Evolutionary conservation across 148 eudicot species (phyloP), one percentile per base, ranked within the genome.

Genomic region (Amaranthus cruentus): DNA sequence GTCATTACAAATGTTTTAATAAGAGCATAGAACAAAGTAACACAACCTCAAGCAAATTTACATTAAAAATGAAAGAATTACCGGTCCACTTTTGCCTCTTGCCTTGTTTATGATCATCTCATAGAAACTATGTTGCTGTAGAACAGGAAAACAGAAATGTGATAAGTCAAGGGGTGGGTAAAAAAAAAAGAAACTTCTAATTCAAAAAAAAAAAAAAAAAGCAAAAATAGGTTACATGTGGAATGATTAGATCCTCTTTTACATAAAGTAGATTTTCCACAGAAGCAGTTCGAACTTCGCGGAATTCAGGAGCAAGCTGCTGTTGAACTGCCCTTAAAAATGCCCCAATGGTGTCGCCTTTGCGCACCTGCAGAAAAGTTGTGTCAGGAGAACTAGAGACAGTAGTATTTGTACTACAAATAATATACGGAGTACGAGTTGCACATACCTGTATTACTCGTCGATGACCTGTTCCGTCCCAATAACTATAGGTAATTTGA

Each of bases 21-120:
- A 13, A 14, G 66, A 6, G 18, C 6, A 59, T 68, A 21, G 3
- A 74, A 12, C 44, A 75, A 50, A 18, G 13, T 57, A 46, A 4
- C 10, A 52, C 21, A 9, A 70, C 13, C 67, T 13, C 0, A 69
- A 68, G 15, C 14, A 52, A 68, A 51, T 11, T 28, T 73, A 68
- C 62, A 75, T 13, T 5, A 47, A 73, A 66, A 69, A 69, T 6
- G 13, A 79, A 71, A 63, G 72, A 9, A 66, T 83, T 87, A 94
- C 98, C 90, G 98, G 98, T 62, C 98, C 98, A 87, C 98, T 94
- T 83, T 94, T 94, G 72, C 98, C 98, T 84, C 98, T 84, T 7
- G 98, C 98, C 87, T 94, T 94, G 91, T 94, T 94, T 52, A 90
- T 84, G 71, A 94, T 94, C 85, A 94, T 85, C 83, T 94, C 98